Base-by-base conservation (phyloP, 2,329 filamentous ascomycete species). In the Stromatinia cepivora region DNA sequence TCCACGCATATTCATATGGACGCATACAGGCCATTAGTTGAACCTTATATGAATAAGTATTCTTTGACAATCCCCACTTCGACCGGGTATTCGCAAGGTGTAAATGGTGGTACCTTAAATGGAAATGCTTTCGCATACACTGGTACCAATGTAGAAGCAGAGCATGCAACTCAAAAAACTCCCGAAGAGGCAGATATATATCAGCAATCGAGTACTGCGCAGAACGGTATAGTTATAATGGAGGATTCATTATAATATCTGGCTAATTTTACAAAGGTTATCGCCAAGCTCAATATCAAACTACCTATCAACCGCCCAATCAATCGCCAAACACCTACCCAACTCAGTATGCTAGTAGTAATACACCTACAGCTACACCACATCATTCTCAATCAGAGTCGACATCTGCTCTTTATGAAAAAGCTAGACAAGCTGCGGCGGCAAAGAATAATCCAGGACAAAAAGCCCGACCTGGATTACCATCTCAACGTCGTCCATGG, bases 401-500 rank as follows among this genome's bases (percentile, higher is more conserved):
- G n/a, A 88, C 86, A 3, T 84, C 86, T 72, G 84, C 86, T 11
- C 79, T 87, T 1, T 88, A 88, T 71, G 85, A 87, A 74, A 81
- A 83, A 69, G 86, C 86, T 48, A 83, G 85, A 57, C 81, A 84
- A 76, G 85, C 84, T 8, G 85, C 85, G 13, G 84, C 83, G 10
- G 81, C 84, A 2, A 86, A 86, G 74, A 81, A 84, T n/a, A 85
- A 84, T 4, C 82, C 85, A 1, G 72, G 70, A 36, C 83, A 81
- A 63, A 82, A 81, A 69, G 82, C 84, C 63, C 82, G 85, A 69
- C 82, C 84, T 0, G 84, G 84, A 13, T 78, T 84, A 15, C 85
- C 85, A 7, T 86, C 82, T 66, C 73, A 86, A 75, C 86, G 93
- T 45, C 87, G 93, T 39, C 92, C 93, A 0, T 97, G 93, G 93